phyloP scores from a whole-genome alignment of 2,329 filamentous ascomycete species.

The Camptophora hylomeconis region DNA sequence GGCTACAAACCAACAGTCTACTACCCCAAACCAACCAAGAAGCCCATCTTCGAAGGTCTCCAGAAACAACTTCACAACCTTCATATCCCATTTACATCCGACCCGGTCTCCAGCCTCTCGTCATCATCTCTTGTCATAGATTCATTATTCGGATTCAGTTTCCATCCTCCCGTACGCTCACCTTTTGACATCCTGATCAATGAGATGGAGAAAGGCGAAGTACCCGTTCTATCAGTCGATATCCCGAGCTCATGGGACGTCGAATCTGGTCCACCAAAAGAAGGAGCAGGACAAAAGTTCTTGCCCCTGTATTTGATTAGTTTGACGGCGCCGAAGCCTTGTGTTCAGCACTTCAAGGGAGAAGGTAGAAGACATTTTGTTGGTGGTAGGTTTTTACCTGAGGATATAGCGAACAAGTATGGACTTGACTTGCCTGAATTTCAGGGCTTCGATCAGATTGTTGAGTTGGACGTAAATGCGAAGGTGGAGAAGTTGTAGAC shows the following conservation, averaged over 20 bases:
- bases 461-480: slow-evolving; percentile 41
- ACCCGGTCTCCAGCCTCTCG: slow-evolving; percentile 56
- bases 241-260: slow-evolving; percentile 93
- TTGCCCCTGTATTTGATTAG: slow-evolving; percentile 72
- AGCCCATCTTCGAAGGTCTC: slow-evolving; percentile 78
- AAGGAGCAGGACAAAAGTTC: slow-evolving; percentile 67
- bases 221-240: slow-evolving; percentile 80
- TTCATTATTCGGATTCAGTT: slow-evolving; percentile 92
- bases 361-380: slow-evolving; percentile 75
- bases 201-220: slow-evolving; percentile 53
- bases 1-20: slow-evolving; percentile 82
- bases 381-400: slow-evolving; percentile 77
- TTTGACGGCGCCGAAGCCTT: slow-evolving; percentile 83
- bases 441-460: slow-evolving; percentile 74
- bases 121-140: slow-evolving; percentile 74
- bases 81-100: slow-evolving; percentile 56
- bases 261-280: slow-evolving; percentile 64
- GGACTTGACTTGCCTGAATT: slow-evolving; percentile 72
- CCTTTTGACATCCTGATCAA: slow-evolving; percentile 75
- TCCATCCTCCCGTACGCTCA: slow-evolving; percentile 81
- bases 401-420: slow-evolving; percentile 71
- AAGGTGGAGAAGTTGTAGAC: slow-evolving; percentile 16
- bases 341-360: slow-evolving; percentile 71
- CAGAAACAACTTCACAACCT: slow-evolving; percentile 75
- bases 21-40: slow-evolving; percentile 85